Evolutionary conservation across 805 yeast species (phyloP), one percentile per base, ranked within the genome.

Genomic region (Candida bentonensis): DNA sequence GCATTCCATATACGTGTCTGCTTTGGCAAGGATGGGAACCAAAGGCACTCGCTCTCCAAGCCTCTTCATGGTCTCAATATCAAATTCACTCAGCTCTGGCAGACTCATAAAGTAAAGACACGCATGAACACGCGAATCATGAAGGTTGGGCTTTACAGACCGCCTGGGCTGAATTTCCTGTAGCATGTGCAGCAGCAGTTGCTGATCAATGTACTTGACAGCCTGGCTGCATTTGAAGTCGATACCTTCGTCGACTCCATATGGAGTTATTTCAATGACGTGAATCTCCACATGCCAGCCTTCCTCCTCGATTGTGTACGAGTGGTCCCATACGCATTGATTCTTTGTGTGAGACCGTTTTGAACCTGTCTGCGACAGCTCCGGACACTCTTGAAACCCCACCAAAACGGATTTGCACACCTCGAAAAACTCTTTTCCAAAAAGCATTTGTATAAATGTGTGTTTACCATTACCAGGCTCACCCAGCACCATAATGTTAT

Each of bases 101-200:
- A 94, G 94, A 1, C 92, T 82, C 51, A 88, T 81, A 59, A 88
- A 87, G 65, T 87, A 88, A 40, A 88, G 66, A 60, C 94, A 84
- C 2, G 87, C 94, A 58, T 88, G 95, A 26, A 88, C 95, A 55
- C 96, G 75, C 51, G 85, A 66, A 63, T 88, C 96, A 34, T 64
- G 64, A 9, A 60, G 41, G 40, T 44, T 34, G n/a, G n/a, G n/a
- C n/a, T n/a, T n/a, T n/a, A n/a, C n/a, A 2, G 44, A 47, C 62
- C 97, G 76, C 43, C 61, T 62, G 25, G 97, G 97, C 65, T 88
- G 97, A 58, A 86, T 89, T 59, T 87, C 96, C 61, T 84, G 95
- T 60, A 82, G 82, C 89, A 87, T 82, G 60, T 66, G 85, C 21
- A 82, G 72, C 56, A 81, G 87, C 58, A 85, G 92, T 66, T 87